Evolutionary conservation across 208 protist species (phyloP), one percentile per base, ranked within the genome.

Genomic region (Crithidia expoeki): DNA sequence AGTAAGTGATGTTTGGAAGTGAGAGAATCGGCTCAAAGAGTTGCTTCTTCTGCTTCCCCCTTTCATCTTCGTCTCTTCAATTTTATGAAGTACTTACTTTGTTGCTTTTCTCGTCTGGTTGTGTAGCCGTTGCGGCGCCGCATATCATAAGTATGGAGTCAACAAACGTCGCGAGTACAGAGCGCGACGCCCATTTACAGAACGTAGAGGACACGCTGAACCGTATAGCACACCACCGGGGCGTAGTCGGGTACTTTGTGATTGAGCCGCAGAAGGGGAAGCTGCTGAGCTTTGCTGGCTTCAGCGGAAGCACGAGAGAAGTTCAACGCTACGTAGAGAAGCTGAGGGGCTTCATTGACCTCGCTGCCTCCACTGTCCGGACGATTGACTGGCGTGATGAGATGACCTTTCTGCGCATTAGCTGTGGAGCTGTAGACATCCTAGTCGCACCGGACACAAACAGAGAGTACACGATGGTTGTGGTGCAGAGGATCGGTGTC

Each of bases 341-440:
- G 36, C 69, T 93, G 63, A 75, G 76, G 28, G 88, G 84, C 11
- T 85, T 95, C 44, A 90, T 88, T 38, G 69, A 81, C 46, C 57
- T 94, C 47, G 86, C 84, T n/a, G 55, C 71, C 4, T 93, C 90
- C 40, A 93, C 90, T 0, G 72, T 95, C 1, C 78, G 88, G 32
- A 95, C 80, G 12, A 83, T 95, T 56, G 87, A 93, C 73, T 90
- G 80, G 75, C 74, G 80, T 21, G 88, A 95, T 56, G 74, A 87
- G 53, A 77, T 95, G 75, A 93, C 86, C 17, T 95, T 95, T 80
- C 76, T 95, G 32, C 83, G 90, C 27, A 69, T 95, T 25, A 89
- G 87, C 66, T 84, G 81, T 46, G 81, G 81, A 9, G 14, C 55
- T n/a, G 80, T 83, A 16, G 88, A 95, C 46, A 86, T 93, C 50